Percentiles rank a stretch among this genome's conserved stretches.
These are phyloP conservation scores for Austroboletus novae-zelandiae DNA, from an alignment of 1,284 basidiomycete genomes.

Conservation along the genomic window DNA sequence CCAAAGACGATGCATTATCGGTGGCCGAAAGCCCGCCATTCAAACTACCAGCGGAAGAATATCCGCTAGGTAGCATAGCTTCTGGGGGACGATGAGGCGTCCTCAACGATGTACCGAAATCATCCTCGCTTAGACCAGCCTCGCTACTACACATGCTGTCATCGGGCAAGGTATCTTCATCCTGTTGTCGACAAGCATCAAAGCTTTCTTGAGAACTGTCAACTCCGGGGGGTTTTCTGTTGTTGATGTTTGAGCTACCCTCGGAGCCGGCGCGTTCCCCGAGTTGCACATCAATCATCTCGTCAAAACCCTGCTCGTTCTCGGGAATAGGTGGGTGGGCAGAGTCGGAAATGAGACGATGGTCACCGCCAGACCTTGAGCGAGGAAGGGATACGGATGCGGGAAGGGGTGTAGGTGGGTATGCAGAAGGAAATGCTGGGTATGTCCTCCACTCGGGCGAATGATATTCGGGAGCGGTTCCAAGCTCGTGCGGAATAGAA, in stretches of 20 bases:
- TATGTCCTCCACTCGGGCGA: constrained; percentile 45
- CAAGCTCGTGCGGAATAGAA: constrained; percentile 13
- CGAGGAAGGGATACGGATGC: constrained; percentile 19
- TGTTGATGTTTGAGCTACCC: constrained; percentile 57
- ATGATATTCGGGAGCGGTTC: constrained; percentile 27
- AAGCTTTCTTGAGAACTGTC: constrained; percentile 8
- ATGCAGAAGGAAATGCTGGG: constrained; percentile 52
- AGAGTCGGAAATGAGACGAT: constrained; percentile 15
- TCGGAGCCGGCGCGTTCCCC: constrained; percentile 57
- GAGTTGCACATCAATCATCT: constrained; percentile 64
- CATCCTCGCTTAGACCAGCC: constrained; percentile 40
- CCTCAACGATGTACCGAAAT: constrained; percentile 62
- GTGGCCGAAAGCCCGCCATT: constrained; percentile 46
- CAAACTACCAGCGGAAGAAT: constrained; percentile 38
- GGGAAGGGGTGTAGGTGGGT: constrained; percentile 46
- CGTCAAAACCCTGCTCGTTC: constrained; percentile 50
- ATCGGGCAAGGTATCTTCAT: constrained; percentile 23
- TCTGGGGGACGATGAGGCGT: constrained; percentile 46
- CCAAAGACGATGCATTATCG: constrained; percentile 44
- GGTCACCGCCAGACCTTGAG: constrained; percentile 9
- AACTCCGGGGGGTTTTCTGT: constrained; percentile 7
- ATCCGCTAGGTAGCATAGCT: constrained; percentile 32
- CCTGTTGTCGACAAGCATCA: constrained; percentile 16
- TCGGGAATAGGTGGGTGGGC: constrained; percentile 34
- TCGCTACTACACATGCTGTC: constrained; percentile 28